These are phyloP conservation scores for Oryza meridionalis DNA, from an alignment of 176 grass and related monocot species.

Conservation along the genomic window DNA sequence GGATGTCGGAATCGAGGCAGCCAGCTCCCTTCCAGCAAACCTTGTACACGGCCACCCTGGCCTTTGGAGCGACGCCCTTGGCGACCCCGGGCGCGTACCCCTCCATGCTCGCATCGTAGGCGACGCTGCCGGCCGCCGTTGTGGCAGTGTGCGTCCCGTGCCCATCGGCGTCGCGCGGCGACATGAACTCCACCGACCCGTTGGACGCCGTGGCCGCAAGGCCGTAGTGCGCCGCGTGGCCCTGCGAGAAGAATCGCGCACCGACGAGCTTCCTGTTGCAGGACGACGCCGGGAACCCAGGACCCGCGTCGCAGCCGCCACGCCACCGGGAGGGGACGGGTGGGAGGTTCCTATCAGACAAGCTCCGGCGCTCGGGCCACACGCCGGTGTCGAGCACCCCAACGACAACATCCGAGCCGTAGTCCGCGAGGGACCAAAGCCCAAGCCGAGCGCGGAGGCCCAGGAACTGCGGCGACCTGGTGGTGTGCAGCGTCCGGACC, in stretches of 20 bases:
- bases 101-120: slow-evolving; percentile 77
- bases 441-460: slow-evolving; percentile 86
- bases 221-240: slow-evolving; percentile 67
- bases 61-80: slow-evolving; percentile 94
- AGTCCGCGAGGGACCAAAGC: slow-evolving; percentile 90
- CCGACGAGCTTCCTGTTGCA: slow-evolving; percentile 93
- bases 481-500: slow-evolving; percentile 74
- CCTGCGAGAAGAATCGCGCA: slow-evolving; percentile 86
- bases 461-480: slow-evolving; percentile 89
- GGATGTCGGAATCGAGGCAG: slow-evolving; percentile 96
- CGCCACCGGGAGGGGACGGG: slow-evolving; percentile 79
- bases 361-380: slow-evolving; percentile 89
- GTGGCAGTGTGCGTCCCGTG: slow-evolving; percentile 89
- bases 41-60: slow-evolving; percentile 85
- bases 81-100: slow-evolving; percentile 82
- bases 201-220: slow-evolving; percentile 42
- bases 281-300: slow-evolving; percentile 50
- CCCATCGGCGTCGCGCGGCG: slow-evolving; percentile 88
- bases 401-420: slow-evolving; percentile 85
- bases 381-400: slow-evolving; percentile 91
- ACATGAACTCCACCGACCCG: slow-evolving; percentile 72
- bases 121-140: slow-evolving; percentile 82
- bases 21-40: slow-evolving; percentile 92
- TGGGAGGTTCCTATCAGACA: slow-evolving; percentile 78
- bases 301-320: slow-evolving; percentile 73